A percentile compares a stretch with the other conserved stretches of the same genome.
phyloP scores from a whole-genome alignment of 1,284 basidiomycete species.

The Ustilago hordei region DNA sequence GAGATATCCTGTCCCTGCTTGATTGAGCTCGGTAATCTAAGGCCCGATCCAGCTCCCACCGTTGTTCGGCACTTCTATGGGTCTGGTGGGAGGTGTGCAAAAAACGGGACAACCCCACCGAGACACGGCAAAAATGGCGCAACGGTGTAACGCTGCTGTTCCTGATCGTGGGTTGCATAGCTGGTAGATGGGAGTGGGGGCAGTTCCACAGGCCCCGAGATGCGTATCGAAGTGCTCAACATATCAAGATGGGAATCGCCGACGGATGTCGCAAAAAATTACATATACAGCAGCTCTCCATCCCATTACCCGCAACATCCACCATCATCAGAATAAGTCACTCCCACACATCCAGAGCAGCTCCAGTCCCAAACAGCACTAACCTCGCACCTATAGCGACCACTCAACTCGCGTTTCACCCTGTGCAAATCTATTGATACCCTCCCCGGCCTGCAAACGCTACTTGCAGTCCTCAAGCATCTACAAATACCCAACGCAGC shows the following conservation, averaged over 20 bases:
- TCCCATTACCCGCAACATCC: neutral
- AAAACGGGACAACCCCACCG: slow-evolving; percentile 1
- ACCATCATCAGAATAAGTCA: neutral
- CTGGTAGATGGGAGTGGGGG: neutral
- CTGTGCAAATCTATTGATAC: neutral
- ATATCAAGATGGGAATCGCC: neutral
- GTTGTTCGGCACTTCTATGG: neutral
- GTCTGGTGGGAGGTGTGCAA: neutral
- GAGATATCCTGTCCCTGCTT: slow-evolving; percentile 2
- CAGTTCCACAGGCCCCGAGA: neutral
- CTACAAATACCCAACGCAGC: neutral
- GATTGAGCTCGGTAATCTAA: neutral
- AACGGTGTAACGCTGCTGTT: neutral
- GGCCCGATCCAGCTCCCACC: slow-evolving; percentile 1
- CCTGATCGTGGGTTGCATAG: neutral
- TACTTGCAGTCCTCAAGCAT: neutral
- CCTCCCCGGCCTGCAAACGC: neutral
- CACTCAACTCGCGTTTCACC: neutral
- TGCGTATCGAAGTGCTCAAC: neutral
- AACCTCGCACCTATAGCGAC: neutral
- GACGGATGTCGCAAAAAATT: neutral
- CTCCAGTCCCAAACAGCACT: neutral
- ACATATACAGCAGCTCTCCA: neutral
- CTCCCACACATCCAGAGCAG: neutral
- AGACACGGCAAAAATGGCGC: neutral